Conservation (phyloP, 2,329 filamentous ascomycete species). For the Metarhizium brunneum region DNA sequence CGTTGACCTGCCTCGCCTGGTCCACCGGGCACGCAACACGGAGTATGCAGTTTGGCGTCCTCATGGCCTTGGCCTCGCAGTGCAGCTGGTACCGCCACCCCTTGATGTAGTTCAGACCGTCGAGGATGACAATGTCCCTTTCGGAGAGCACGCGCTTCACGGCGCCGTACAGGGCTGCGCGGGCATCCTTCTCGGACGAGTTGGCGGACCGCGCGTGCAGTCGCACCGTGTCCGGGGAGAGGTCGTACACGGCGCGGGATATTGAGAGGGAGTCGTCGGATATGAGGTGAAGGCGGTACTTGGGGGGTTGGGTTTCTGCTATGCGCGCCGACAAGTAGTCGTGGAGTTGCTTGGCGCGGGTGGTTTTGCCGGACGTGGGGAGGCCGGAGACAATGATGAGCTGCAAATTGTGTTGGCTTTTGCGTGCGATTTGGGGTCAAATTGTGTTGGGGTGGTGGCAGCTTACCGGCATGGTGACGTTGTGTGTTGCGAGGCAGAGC, state of each 20-base stretch:
- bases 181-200: constrained; percentile 70
- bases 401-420: constrained; percentile 24
- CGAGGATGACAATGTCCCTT: constrained; percentile 69
- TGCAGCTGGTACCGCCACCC: constrained; percentile 81
- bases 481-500: neutral
- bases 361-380: constrained; percentile 60
- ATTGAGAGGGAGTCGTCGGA: constrained; percentile 65
- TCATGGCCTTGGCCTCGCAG: constrained; percentile 73
- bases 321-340: constrained; percentile 53
- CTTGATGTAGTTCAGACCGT: constrained; percentile 82
- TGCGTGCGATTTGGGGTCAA: neutral
- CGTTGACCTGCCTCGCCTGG: constrained; percentile 49
- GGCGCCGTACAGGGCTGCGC: constrained; percentile 65
- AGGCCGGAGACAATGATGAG: constrained; percentile 59
- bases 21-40: constrained; percentile 50
- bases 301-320: constrained; percentile 22
- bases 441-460: neutral
- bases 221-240: constrained; percentile 40
- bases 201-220: constrained; percentile 61
- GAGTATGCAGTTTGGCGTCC: constrained; percentile 67
- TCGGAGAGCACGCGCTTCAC: constrained; percentile 67
- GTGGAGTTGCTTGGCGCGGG: constrained; percentile 56
- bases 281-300: constrained; percentile 63
- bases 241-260: constrained; percentile 61
- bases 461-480: neutral